phyloP scores from a whole-genome alignment of 495 filamentous ascomycete species.

The Xylaria flabelliformis region DNA sequence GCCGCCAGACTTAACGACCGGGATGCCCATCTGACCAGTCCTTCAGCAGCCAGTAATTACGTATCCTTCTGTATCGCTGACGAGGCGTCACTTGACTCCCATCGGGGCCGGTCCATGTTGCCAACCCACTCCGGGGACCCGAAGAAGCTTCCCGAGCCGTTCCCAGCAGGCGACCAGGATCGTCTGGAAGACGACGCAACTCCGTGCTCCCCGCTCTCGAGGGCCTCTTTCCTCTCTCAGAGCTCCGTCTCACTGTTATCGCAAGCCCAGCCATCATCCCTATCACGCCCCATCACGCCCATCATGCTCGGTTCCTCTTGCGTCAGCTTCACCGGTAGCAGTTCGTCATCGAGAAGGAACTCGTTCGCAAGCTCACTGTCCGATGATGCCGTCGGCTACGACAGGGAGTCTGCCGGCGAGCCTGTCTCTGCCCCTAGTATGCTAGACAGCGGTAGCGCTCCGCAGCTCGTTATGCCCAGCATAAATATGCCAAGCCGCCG shows the following conservation, averaged over 20 bases:
- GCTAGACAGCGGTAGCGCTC: slow-evolving; percentile 63
- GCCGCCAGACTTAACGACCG: background rate
- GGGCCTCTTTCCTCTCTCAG: slow-evolving; percentile 35
- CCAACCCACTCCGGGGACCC: slow-evolving; percentile 44
- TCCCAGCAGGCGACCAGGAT: slow-evolving; percentile 34
- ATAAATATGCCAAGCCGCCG: slow-evolving; percentile 92
- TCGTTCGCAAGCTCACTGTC: slow-evolving; percentile 56
- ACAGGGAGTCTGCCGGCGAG: slow-evolving; percentile 56
- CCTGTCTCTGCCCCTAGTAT: slow-evolving; percentile 39
- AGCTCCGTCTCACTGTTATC: slow-evolving; percentile 42
- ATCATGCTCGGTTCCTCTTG: slow-evolving; percentile 56
- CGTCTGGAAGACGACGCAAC: slow-evolving; percentile 30
- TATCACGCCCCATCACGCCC: slow-evolving; percentile 63
- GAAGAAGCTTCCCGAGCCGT: slow-evolving; percentile 35
- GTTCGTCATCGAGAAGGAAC: slow-evolving; percentile 61
- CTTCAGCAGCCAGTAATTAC: slow-evolving; percentile 39
- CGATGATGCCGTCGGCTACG: slow-evolving; percentile 60
- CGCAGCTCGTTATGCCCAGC: slow-evolving; percentile 97
- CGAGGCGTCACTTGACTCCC: slow-evolving; percentile 58
- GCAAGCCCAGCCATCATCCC: slow-evolving; percentile 38
- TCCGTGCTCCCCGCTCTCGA: slow-evolving; percentile 31
- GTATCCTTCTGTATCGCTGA: slow-evolving; percentile 65
- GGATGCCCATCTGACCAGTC: slow-evolving; percentile 37
- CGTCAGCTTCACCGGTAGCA: slow-evolving; percentile 54
- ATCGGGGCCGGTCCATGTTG: slow-evolving; percentile 41